Base-by-base conservation (phyloP, 352 stramenopile species). In the Globisporangium iwayamae region DNA sequence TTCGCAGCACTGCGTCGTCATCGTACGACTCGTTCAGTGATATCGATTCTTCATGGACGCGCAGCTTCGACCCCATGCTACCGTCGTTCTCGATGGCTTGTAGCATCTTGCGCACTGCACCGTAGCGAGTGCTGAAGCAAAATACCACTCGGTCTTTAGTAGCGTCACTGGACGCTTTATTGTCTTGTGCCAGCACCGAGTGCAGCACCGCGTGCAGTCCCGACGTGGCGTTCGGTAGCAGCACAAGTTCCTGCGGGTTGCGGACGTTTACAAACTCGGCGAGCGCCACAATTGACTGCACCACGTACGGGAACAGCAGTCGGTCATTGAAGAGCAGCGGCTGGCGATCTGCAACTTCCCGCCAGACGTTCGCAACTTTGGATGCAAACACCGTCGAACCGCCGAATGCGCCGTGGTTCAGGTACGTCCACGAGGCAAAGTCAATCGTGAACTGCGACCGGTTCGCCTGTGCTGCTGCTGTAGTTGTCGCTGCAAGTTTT, bases 391-490 rank as follows among this genome's bases (percentile, higher is more conserved):
- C 69, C 3, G 93, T 84, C 0, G 92, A 71, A 0, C 84, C 86
- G 9, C 94, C 94, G 66, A 98, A 98, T 1, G 94, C 93, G 38
- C 94, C 94, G 69, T 98, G 96, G 73, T 98, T 98, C 9, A 98
- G 63, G 70, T 97, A 98, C 38, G 85, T 96, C 91, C 91, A 98
- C 14, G 53, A 68, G 0, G 68, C 18, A 9, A 87, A 69, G 45
- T 88, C 81, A 43, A 90, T 60, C 3, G 78, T 72, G 53, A 92
- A 94, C 20, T 81, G 72, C 50, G 53, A 30, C 8, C 68, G 68
- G 52, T 79, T 89, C 41, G 63, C 54, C n/a, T 38, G 46, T 5
- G 45, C 22, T 10, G 18, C 30, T 14, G 20, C 10, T 25, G 4
- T 9, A 10, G 16, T 11, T 25, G 18, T 41, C 28, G 11, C 11